Percentiles rank a stretch among this genome's conserved stretches.
Evolutionary conservation across 192 early-diverging fungal species (phyloP).

Genomic region (Oehlia diaphana): DNA sequence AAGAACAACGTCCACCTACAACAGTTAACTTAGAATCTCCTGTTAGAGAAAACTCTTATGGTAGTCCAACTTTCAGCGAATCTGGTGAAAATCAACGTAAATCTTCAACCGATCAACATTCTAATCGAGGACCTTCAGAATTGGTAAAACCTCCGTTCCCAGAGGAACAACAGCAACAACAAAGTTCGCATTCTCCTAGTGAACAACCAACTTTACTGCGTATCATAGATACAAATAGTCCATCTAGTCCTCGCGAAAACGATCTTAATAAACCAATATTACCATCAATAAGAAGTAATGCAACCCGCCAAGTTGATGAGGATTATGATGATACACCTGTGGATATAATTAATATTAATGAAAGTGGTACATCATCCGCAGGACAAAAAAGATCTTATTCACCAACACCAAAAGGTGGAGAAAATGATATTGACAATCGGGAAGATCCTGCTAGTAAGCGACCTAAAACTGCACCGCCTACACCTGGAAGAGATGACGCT

Average conservation of each 20-base stretch:
- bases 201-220: background rate
- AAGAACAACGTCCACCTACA: background rate
- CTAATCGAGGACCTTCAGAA: background rate
- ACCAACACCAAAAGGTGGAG: background rate
- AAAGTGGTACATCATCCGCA: background rate
- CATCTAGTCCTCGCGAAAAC: constrained; percentile 3
- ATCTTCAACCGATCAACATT: constrained; percentile 18
- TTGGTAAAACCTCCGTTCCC: background rate
- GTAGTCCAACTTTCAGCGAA: background rate
- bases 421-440: constrained; percentile 5
- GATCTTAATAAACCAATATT: constrained; percentile 15
- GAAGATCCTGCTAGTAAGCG: constrained; percentile 19
- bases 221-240: background rate
- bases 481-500: background rate
- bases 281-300: background rate
- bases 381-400: constrained; percentile 20
- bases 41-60: constrained; percentile 8
- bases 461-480: constrained; percentile 5
- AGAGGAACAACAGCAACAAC: background rate
- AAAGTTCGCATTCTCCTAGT: constrained; percentile 8
- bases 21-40: constrained; percentile 15
- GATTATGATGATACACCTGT: constrained; percentile 18
- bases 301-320: constrained; percentile 19
- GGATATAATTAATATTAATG: constrained; percentile 3
- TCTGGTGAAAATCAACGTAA: constrained; percentile 3